phyloP scores from a whole-genome alignment of 1,139 yeast genomes.

The Saccharomyces hybrid region DNA sequence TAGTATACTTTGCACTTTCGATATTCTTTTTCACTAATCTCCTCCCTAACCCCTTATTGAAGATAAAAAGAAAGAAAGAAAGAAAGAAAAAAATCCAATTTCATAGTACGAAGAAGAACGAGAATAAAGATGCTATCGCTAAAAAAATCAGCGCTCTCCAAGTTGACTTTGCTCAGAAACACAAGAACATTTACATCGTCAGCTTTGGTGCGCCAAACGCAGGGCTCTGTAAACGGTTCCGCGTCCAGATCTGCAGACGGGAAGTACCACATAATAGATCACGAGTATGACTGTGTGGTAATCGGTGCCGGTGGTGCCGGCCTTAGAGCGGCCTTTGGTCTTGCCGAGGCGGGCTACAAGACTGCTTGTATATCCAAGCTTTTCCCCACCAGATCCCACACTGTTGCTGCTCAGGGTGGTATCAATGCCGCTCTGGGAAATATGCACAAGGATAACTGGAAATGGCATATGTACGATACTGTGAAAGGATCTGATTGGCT shows the following conservation, averaged over 20 bases:
- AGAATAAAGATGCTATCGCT: neutral
- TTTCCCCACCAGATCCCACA: slow-evolving; percentile 97
- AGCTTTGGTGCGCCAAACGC: neutral
- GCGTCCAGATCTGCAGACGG: slow-evolving; percentile 29
- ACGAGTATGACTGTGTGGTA: slow-evolving; percentile 95
- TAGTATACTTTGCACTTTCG: neutral
- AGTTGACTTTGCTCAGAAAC: neutral
- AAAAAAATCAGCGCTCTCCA: neutral
- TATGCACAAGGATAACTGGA: slow-evolving; percentile 98
- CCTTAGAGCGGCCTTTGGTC: slow-evolving; percentile 94
- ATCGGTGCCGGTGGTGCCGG: slow-evolving; percentile 99
- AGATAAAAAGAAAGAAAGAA: neutral
- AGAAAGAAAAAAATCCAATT: neutral
- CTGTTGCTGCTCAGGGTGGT: slow-evolving; percentile 99
- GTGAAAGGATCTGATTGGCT: slow-evolving; percentile 99
- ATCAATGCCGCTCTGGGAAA: slow-evolving; percentile 94
- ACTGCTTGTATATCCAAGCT: slow-evolving; percentile 96
- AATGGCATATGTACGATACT: slow-evolving; percentile 99
- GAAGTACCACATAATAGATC: slow-evolving; percentile 89
- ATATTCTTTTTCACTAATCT: neutral
- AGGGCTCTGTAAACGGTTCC: neutral
- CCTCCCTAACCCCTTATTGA: neutral
- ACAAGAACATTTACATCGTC: neutral
- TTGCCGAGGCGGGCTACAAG: slow-evolving; percentile 94
- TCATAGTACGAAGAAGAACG: neutral